These are phyloP conservation scores for Plasmodium vinckei DNA, from an alignment of 169 alveolate species.

Conservation along the genomic window DNA sequence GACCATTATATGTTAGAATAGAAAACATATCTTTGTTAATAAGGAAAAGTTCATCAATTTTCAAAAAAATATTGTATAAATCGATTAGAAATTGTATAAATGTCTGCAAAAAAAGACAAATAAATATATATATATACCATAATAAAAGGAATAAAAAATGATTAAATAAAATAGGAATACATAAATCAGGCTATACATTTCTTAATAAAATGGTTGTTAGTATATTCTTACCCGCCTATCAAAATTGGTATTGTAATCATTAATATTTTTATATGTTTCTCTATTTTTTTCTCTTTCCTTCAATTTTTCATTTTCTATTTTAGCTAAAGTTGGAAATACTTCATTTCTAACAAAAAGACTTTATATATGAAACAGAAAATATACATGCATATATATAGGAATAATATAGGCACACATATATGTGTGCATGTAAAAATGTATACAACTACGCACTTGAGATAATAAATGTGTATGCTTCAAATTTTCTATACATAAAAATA, in stretches of 20 bases:
- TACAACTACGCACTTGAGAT: neutral
- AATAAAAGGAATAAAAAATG: neutral
- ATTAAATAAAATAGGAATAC: neutral
- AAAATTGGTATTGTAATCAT: constrained; percentile 46
- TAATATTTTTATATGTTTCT: constrained; percentile 33
- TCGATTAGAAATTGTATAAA: constrained; percentile 71
- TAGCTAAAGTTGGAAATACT: constrained; percentile 70
- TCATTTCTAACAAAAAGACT: constrained; percentile 70
- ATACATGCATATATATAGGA: neutral
- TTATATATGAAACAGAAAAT: constrained; percentile 2
- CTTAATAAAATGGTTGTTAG: neutral
- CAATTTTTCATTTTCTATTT: constrained; percentile 64
- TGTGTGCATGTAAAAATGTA: neutral
- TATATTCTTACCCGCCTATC: constrained; percentile 39
- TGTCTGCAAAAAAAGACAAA: constrained; percentile 7
- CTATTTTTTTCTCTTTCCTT: constrained; percentile 41
- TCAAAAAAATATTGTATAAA: constrained; percentile 57
- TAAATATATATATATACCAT: too few relatives aligned
- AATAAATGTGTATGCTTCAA: constrained; percentile 1
- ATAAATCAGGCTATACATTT: constrained; percentile 10
- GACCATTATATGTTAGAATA: constrained; percentile 47
- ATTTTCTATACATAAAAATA: constrained; percentile 13
- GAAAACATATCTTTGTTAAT: constrained; percentile 29
- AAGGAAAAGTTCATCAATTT: constrained; percentile 57
- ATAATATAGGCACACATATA: neutral